Evolutionary conservation across 495 filamentous ascomycete species (phyloP), one percentile per base, ranked within the genome.

Genomic region (Letharia lupina): DNA sequence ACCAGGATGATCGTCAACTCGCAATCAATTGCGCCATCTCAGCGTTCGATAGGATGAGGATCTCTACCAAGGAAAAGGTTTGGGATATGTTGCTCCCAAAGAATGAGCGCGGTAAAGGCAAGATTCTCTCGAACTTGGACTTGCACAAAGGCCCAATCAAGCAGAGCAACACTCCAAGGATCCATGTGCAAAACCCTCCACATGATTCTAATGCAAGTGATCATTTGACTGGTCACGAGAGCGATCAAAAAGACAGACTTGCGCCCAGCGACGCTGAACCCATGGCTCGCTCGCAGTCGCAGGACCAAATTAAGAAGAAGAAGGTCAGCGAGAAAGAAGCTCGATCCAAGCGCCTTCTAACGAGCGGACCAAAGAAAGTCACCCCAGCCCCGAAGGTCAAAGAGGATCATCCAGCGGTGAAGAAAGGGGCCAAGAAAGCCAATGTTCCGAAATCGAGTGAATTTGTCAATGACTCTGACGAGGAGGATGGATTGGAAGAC

Each of bases 1-100:
- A 74, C 35, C 75, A 82, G 41, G 84, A 86, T 42, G 89, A 93
- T 69, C 86, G 91, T 37, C 80, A 91, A 70, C 80, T 81, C 16
- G 92, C 90, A 16, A 93, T 96, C 73, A 86, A 93, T 70, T 90
- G 89, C 71, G 90, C 91, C n/a, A 83, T 95, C 62, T 86, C 82
- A 47, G 82, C 87, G 35, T 96, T 89, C 70, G 92, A 96, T 78
- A 86, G 87, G 63, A 80, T 88, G 77, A 84, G 92, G 8, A 75
- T 96, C n/a, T 82, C 81, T 33, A 80, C 83, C 41, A 82, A 84
- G 6, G 91, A 94, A 67, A 83, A 86, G 60, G 77, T 89, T 5
- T 96, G 92, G 91, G 89, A 96, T 73, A 80, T 79, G 68, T 80
- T 96, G 52, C 82, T 94, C 39, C 86, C 88, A 1, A 83, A 83